Evolutionary conservation across 2,329 filamentous ascomycete species (phyloP), one percentile per base, ranked within the genome.

Genomic region (Aureobasidium sp.): DNA sequence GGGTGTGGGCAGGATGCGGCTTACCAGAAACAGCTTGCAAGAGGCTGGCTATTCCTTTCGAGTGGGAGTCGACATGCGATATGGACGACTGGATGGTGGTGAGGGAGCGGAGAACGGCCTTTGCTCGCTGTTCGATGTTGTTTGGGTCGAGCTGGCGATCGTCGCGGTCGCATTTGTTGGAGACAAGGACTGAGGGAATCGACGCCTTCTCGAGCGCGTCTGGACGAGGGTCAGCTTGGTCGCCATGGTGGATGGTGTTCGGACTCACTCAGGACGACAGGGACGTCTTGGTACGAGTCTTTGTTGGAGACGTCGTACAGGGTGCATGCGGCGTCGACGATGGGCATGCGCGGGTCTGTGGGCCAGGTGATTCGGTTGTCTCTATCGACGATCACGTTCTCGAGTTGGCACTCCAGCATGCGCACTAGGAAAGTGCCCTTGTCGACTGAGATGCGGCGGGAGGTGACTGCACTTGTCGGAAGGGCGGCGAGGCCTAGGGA

Each of bases 241-340:
- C 7, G 25, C 10, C 27, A 32, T 48, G 45, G 27, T 29, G 27
- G 44, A 30, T 30, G 25, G 44, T 21, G 10, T n/a, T 48, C 3
- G 27, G 29, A 84, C 88, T 83, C 81, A 96, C 92, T 85, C 72
- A 96, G 79, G 64, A 90, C 85, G 68, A 88, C 83, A 44, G 89
- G 87, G 59, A 96, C 79, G 63, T 88, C 84, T 62, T 82, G 81
- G 68, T 95, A 84, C 71, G 87, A 93, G 63, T 86, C 84, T 67
- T 85, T 82, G 72, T 89, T 88, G 74, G 86, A 89, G 48, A 95
- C 88, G 80, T 97, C 90, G 79, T 96, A 96, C 53, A 97, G 78
- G 62, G 93, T 84, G 68, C 97, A 77, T 49, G 89, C 91, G 25
- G 89, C 93, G 69, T 97, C 90, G 69, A 96, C 83, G 44, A 81